phyloP scores from a whole-genome alignment of 106 monocot species.

The Agapanthus africanus region DNA sequence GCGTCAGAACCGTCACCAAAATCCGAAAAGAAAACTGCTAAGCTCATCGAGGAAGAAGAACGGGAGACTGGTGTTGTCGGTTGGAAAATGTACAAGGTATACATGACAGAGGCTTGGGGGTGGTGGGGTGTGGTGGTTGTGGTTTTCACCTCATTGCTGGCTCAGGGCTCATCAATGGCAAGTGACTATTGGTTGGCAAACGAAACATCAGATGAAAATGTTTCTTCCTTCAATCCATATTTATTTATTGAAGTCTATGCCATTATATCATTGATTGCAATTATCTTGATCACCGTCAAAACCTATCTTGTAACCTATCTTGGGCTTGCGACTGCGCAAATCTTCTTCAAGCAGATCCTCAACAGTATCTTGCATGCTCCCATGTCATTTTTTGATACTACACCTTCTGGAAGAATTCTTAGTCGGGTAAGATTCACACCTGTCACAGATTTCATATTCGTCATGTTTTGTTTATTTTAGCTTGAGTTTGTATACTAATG shows the following conservation, averaged over 20 bases:
- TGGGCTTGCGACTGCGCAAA: slow-evolving; percentile 45
- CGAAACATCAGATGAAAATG: slow-evolving; percentile 49
- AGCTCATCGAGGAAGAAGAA: slow-evolving; percentile 64
- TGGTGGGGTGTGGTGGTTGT: slow-evolving; percentile 50
- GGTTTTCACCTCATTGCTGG: slow-evolving; percentile 18
- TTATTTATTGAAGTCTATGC: slow-evolving; percentile 38
- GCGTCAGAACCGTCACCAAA: slow-evolving; percentile 13
- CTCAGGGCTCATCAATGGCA: slow-evolving; percentile 49
- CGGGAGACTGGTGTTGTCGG: slow-evolving; percentile 49
- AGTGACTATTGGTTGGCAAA: slow-evolving; percentile 73
- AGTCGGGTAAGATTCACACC: slow-evolving; percentile 40
- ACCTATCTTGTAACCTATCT: slow-evolving; percentile 27
- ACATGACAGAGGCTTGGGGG: slow-evolving; percentile 70
- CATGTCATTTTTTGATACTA: slow-evolving; percentile 63
- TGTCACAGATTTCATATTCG: too few relatives aligned
- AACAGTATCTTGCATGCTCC: slow-evolving; percentile 46
- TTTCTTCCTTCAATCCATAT: slow-evolving; percentile 17
- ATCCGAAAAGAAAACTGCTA: slow-evolving; percentile 27
- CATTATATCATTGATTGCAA: slow-evolving; percentile 14
- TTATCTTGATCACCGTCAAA: slow-evolving; percentile 18
- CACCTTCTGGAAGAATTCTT: slow-evolving; percentile 61
- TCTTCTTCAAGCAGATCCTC: slow-evolving; percentile 42
- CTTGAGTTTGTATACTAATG: neutral
- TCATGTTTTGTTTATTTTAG: neutral
- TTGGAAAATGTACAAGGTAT: slow-evolving; percentile 41